A percentile compares a stretch with the other conserved stretches of the same genome.
These are phyloP conservation scores for Penicillium arizonense DNA, from an alignment of 495 filamentous ascomycete genomes.

Conservation along the genomic window DNA sequence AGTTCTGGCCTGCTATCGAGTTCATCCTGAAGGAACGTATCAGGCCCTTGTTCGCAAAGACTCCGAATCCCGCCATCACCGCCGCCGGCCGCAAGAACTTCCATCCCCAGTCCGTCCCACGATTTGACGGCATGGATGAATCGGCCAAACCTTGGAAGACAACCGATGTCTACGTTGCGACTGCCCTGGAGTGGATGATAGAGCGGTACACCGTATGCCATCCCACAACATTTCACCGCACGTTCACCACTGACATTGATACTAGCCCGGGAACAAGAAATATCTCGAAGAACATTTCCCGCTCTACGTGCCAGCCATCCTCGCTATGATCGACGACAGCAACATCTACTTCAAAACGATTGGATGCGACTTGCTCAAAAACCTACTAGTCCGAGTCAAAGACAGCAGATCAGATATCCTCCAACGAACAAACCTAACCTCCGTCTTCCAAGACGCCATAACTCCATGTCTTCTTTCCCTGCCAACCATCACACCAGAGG, in stretches of 20 bases:
- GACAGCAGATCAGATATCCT: slow-evolving; percentile 53
- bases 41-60: slow-evolving; percentile 69
- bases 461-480: slow-evolving; percentile 71
- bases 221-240: background rate
- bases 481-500: slow-evolving; percentile 74
- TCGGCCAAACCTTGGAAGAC: slow-evolving; percentile 73
- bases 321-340: slow-evolving; percentile 75
- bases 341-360: slow-evolving; percentile 51
- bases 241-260: slow-evolving; percentile 5
- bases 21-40: slow-evolving; percentile 51
- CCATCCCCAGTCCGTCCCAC: slow-evolving; percentile 40
- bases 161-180: slow-evolving; percentile 55
- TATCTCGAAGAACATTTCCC: slow-evolving; percentile 62
- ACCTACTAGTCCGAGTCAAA: slow-evolving; percentile 59
- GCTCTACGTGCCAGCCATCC: slow-evolving; percentile 78
- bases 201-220: slow-evolving; percentile 35
- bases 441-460: slow-evolving; percentile 78
- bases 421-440: slow-evolving; percentile 66
- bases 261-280: slow-evolving; percentile 23
- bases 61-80: slow-evolving; percentile 62
- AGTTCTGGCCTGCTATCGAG: slow-evolving; percentile 51
- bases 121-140: slow-evolving; percentile 46
- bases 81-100: slow-evolving; percentile 59
- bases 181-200: slow-evolving; percentile 67
- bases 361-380: slow-evolving; percentile 59